Evolutionary conservation across 2,329 filamentous ascomycete genomes (phyloP).

Genomic region (Triangularia verruculosa): DNA sequence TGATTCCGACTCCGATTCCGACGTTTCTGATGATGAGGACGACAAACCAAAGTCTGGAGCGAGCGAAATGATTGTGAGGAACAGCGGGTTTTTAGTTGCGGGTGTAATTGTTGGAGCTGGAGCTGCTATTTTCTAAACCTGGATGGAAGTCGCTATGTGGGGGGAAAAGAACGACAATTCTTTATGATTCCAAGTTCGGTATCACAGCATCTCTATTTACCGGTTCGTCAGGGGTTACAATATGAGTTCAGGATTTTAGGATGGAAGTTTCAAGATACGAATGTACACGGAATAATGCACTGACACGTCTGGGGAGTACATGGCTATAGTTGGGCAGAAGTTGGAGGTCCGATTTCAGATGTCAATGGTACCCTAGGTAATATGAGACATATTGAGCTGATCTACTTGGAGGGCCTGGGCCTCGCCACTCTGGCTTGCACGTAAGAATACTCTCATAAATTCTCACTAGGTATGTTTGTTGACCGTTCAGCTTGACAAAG

Average conservation of each 20-base stretch:
- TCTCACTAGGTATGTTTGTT: background rate
- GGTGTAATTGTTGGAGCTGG: constrained; percentile 1
- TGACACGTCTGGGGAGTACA: too few species aligned
- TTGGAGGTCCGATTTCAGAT: too few species aligned
- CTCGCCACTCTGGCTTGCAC: background rate
- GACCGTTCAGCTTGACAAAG: background rate
- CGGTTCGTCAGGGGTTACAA: too few species aligned
- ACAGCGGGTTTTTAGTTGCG: background rate
- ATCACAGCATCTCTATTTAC: too few species aligned
- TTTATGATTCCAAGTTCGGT: too few species aligned
- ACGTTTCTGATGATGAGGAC: constrained; percentile 3
- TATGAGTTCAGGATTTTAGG: too few species aligned
- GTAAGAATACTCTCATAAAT: background rate
- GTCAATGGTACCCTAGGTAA: too few species aligned
- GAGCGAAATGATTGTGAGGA: background rate
- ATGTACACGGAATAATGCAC: too few species aligned
- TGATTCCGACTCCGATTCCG: background rate
- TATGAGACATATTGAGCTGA: background rate
- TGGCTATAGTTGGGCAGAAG: too few species aligned
- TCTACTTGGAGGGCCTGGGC: background rate
- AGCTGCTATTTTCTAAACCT: background rate
- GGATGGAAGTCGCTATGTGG: too few species aligned
- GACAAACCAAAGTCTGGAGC: constrained; percentile 1
- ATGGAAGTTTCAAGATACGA: too few species aligned
- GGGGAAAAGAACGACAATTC: too few species aligned